Evolutionary conservation across 1,284 basidiomycete genomes (phyloP), one percentile per base, ranked within the genome.

Genomic region (Sporisorium graminicola): DNA sequence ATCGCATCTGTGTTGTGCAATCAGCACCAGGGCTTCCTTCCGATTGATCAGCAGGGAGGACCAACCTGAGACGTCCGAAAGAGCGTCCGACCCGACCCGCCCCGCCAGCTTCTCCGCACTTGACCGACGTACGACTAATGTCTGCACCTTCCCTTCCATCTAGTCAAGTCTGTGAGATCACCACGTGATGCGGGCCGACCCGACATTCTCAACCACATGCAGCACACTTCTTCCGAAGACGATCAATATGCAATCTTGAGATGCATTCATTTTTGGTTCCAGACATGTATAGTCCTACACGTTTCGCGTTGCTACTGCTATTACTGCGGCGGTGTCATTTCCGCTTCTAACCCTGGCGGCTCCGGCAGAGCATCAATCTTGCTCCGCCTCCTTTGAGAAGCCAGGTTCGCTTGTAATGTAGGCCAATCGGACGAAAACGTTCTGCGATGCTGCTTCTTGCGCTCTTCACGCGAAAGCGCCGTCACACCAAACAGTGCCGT

Each of bases 361-460:
- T 24, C 33, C 2, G 54, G 35, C 49, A 44, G 16, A 1, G 35
- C 9, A 20, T 73, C 65, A 4, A 64, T 58, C 40, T 65, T 67
- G 56, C 69, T 72, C 26, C 26, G 51, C 8, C 69, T 57, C 57
- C 50, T 65, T 40, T 74, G 65, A 12, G 56, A 58, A 16, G 57
- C 60, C 10, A 74, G 22, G 14, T 65, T 68, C 2, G 69, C 74
- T 18, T 71, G 72, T 35, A 78, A 33, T 2, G 73, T 64, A 5
- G 73, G 76, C 73, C 73, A 75, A 53, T 78, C 76, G 14, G 65
- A 72, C 27, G 65, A 69, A 50, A 78, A 78, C 1, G 76, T 78
- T n/a, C 76, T 44, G 16, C 76, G 59, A 33, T 78, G 76, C 53
- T 78, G 76, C 59, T 78, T 78, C 53, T 67, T 68, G 9, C 76